These are phyloP conservation scores for Fusarium domesticum DNA, from an alignment of 2,329 filamentous ascomycete genomes.

Conservation along the genomic window DNA sequence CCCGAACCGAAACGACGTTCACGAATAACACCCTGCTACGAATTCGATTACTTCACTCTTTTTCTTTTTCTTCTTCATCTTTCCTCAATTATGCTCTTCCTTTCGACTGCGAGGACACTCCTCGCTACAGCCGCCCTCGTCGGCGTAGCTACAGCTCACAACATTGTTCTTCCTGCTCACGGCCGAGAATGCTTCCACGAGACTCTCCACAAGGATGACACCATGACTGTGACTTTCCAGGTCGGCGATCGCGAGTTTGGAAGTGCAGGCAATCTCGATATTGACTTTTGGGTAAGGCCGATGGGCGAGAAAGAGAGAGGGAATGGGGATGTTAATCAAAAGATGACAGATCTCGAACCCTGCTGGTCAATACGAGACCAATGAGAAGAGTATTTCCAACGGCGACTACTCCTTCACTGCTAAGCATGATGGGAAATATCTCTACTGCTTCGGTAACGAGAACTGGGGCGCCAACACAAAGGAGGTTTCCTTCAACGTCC, in stretches of 20 bases:
- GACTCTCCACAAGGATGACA: slow-evolving; percentile 84
- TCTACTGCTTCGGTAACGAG: slow-evolving; percentile 99
- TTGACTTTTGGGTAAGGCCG: slow-evolving; percentile 87
- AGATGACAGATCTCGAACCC: slow-evolving; percentile 75
- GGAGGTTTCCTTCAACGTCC: slow-evolving; percentile 98
- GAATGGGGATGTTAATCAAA: slow-evolving; percentile 14
- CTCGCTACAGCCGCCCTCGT: slow-evolving; percentile 46
- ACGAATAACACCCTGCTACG: slow-evolving; percentile 9
- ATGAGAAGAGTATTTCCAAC: slow-evolving; percentile 77
- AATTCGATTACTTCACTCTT: slow-evolving; percentile 6
- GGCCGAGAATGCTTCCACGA: slow-evolving; percentile 98
- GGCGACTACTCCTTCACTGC: slow-evolving; percentile 94
- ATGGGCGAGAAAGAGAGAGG: slow-evolving; percentile 2
- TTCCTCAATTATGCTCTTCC: slow-evolving; percentile 28
- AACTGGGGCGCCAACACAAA: slow-evolving; percentile 95
- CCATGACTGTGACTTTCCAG: slow-evolving; percentile 98
- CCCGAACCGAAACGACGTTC: slow-evolving; percentile 11
- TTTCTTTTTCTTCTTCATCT: too few species aligned
- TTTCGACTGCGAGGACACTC: slow-evolving; percentile 42
- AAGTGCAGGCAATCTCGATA: slow-evolving; percentile 87
- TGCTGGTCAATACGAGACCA: slow-evolving; percentile 68
- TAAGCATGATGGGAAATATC: slow-evolving; percentile 78
- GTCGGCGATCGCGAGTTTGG: slow-evolving; percentile 96
- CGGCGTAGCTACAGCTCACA: slow-evolving; percentile 71
- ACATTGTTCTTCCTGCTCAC: slow-evolving; percentile 91